phyloP scores from a whole-genome alignment of 805 yeast species.

The Cyberlindnera xishuangbannaensis region DNA sequence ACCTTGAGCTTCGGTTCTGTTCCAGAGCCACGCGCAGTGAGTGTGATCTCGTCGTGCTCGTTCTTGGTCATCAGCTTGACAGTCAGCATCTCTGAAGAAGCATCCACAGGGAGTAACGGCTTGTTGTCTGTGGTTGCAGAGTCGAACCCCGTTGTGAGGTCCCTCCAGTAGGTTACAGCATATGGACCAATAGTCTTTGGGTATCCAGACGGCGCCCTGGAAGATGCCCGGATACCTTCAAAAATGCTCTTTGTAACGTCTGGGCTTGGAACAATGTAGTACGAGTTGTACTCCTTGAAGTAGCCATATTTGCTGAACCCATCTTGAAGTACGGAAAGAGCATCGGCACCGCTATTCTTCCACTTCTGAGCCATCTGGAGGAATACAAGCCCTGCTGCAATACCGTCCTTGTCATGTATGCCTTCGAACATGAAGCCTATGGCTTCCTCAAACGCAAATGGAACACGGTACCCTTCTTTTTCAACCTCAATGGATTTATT shows the following conservation, averaged over 20 bases:
- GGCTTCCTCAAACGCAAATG: constrained; percentile 94
- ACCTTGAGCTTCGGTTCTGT: constrained; percentile 94
- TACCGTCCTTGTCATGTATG: constrained; percentile 91
- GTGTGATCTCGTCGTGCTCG: constrained; percentile 43
- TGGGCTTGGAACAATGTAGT: constrained; percentile 61
- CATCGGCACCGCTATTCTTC: constrained; percentile 33
- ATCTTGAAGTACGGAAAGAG: constrained; percentile 45
- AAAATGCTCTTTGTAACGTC: constrained; percentile 50
- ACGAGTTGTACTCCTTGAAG: constrained; percentile 82
- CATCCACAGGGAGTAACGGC: constrained; percentile 68
- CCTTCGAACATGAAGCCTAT: constrained; percentile 87
- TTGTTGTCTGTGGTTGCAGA: constrained; percentile 50
- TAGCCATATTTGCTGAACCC: constrained; percentile 69
- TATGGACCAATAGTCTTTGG: constrained; percentile 56
- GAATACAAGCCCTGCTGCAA: constrained; percentile 72
- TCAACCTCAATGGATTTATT: constrained; percentile 76
- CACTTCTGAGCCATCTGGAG: constrained; percentile 60
- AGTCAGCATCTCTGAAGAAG: constrained; percentile 83
- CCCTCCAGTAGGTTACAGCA: constrained; percentile 65
- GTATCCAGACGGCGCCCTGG: too few relatives aligned
- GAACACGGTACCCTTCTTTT: constrained; percentile 56
- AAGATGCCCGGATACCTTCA: constrained; percentile 37
- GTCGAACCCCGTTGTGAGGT: constrained; percentile 77
- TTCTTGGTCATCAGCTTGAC: constrained; percentile 34
- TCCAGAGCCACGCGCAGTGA: constrained; percentile 92